Base-by-base conservation (phyloP, 2,329 filamentous ascomycete species). In the Penicillium nordicum region DNA sequence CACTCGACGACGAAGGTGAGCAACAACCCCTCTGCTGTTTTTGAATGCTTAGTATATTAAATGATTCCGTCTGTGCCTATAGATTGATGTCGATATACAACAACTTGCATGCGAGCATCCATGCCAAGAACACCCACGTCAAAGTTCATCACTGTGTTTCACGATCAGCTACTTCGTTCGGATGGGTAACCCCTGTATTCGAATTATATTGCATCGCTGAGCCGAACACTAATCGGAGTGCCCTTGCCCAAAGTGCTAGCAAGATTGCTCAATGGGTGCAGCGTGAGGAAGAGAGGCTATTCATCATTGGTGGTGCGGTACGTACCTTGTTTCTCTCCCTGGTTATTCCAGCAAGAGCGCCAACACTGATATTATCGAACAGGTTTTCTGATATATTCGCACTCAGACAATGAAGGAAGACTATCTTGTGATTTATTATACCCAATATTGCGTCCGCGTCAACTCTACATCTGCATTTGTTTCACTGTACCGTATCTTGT, bases 261-360 rank as follows among this genome's bases (percentile, higher is more conserved):
- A 88, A 88, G 75, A 85, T 99, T 48, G 87, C 95, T 6, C 89
- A 94, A 69, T 99, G 93, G 92, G 88, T 93, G 1, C 88, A 90
- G 69, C 82, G 87, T 63, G 94, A 99, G 75, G 93, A 97, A 74
- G 92, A 97, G 74, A 82, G 94, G 55, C 79, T 97, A 6, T 99
- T 99, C 70, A 96, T 99, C 57, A 94, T 99, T 69, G 94, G 94
- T 1, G 95, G 94, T n/a, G 94, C 92, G 42, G 93, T 97, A 64
- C 60, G 74, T 71, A 42, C 30, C 43, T 41, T 21, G 14, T 21
- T 4, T 32, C 10, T 34, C 5, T 36, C n/a, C 0, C 1, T 25
- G 10, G 16, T 4, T 5, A 30, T 12, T 14, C 11, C 5, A 23
- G 10, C 8, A 18, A 44, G 21, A 34, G 30, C 18, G 16, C 32